Evolutionary conservation across 345 rosid genomes (phyloP), one percentile per base, ranked within the genome.

Genomic region (Aquilaria sinensis): DNA sequence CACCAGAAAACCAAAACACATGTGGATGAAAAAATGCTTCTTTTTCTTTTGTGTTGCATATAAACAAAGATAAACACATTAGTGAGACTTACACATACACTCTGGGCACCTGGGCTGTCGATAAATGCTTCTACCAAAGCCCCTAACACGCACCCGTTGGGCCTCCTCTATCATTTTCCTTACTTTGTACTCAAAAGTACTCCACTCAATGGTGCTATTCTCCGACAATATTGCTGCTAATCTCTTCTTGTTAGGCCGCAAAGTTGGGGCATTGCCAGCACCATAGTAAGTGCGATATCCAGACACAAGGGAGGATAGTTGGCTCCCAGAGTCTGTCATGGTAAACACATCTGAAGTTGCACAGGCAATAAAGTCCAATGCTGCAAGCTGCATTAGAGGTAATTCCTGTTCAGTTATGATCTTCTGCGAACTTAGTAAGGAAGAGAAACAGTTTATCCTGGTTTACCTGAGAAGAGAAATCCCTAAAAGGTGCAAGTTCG

Each of bases 271-370:
- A 2, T 65, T 77, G 2, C 84, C 85, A 23, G 65, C 77, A 0
- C 98, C 96, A 2, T 83, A 86, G 81, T 93, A 93, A 41, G 90
- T 83, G 64, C 95, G 75, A 69, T 80, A 85, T 63, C 97, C 97
- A 58, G 97, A 85, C 13, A 88, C 98, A 50, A 90, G 68, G n/a
- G 97, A 93, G 0, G 97, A 85, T 62, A 93, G 56, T 67, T 93
- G 98, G 78, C 96, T 93, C 58, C 98, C 97, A 2, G 98, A 93
- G 69, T 88, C 98, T 9, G 96, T 93, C 96, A 90, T 84, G 46
- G 97, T 90, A 72, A 90, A 93, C 43, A 88, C 90, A 62, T 90
- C 95, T 46, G 97, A 82, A 46, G 92, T 86, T 63, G 92, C 92
- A 71, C 94, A 93, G 12, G 86, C 92, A 61, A 93, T 86, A 66